Percentiles rank a stretch among this genome's conserved stretches.
Evolutionary conservation across 1,139 yeast species (phyloP).

Genomic region (Geotrichum bryndzae): DNA sequence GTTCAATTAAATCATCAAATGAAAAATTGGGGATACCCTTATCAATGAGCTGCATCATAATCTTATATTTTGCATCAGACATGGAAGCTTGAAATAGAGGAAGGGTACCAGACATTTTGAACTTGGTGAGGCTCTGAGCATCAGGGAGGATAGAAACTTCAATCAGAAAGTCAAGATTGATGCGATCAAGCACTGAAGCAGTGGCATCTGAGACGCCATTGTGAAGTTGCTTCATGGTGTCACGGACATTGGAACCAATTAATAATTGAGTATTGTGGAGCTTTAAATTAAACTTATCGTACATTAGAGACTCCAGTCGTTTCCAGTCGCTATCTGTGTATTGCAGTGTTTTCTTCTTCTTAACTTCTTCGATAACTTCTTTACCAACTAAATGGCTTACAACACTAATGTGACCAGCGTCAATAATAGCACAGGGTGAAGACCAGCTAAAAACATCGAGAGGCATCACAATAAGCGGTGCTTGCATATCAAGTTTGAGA

Average conservation of each 20-base stretch:
- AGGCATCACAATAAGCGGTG: slow-evolving; percentile 89
- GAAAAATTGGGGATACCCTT: slow-evolving; percentile 61
- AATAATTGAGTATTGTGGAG: slow-evolving; percentile 84
- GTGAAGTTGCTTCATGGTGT: slow-evolving; percentile 51
- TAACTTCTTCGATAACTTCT: slow-evolving; percentile 63
- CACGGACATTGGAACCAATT: slow-evolving; percentile 74
- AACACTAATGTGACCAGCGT: slow-evolving; percentile 92
- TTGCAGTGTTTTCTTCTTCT: slow-evolving; percentile 53
- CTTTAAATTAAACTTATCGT: slow-evolving; percentile 73
- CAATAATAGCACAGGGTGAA: slow-evolving; percentile 85
- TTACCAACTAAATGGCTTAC: slow-evolving; percentile 74
- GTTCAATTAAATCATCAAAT: slow-evolving; percentile 28
- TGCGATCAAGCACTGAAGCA: slow-evolving; percentile 64
- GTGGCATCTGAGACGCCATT: slow-evolving; percentile 33
- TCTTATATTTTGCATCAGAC: slow-evolving; percentile 86
- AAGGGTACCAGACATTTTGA: slow-evolving; percentile 73
- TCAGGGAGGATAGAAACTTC: slow-evolving; percentile 83
- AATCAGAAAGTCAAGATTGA: slow-evolving; percentile 64
- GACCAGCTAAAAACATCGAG: slow-evolving; percentile 71
- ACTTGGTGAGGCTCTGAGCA: slow-evolving; percentile 64
- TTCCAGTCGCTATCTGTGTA: slow-evolving; percentile 72
- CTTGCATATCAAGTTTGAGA: slow-evolving; percentile 80
- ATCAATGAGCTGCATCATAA: slow-evolving; percentile 72
- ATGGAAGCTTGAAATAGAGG: slow-evolving; percentile 66
- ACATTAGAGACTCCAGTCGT: slow-evolving; percentile 71